Evolutionary conservation across 352 stramenopile species (phyloP).

Genomic region (Phytopythium delawarense): DNA sequence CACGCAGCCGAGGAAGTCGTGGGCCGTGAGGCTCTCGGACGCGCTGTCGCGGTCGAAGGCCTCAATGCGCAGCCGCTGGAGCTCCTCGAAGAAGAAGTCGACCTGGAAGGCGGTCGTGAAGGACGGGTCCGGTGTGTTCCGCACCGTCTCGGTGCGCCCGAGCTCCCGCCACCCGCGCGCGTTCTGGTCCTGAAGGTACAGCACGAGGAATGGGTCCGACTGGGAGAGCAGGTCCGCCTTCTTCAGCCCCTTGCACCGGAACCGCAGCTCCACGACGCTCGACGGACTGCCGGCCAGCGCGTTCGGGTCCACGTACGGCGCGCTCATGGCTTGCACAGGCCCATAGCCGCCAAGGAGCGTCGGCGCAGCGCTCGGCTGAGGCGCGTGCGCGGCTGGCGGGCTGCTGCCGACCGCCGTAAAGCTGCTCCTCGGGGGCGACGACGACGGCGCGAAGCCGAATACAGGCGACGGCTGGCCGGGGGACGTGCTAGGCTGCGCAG

Average conservation of each 20-base stretch:
- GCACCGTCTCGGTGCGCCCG: constrained; percentile 72
- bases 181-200: constrained; percentile 60
- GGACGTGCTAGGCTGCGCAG: background rate
- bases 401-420: constrained; percentile 4
- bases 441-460: background rate
- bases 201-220: constrained; percentile 70
- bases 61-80: constrained; percentile 73
- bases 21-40: constrained; percentile 49
- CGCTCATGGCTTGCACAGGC: constrained; percentile 24
- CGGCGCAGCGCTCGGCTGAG: constrained; percentile 10
- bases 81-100: constrained; percentile 80
- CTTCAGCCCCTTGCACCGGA: constrained; percentile 67
- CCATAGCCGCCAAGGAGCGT: constrained; percentile 42
- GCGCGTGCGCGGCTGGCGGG: background rate
- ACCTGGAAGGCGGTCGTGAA: constrained; percentile 72
- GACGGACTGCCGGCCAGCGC: constrained; percentile 26
- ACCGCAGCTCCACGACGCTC: constrained; percentile 65
- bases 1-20: constrained; percentile 75
- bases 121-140: constrained; percentile 57
- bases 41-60: constrained; percentile 75
- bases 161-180: constrained; percentile 54
- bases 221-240: constrained; percentile 67
- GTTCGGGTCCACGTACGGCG: constrained; percentile 15
- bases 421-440: constrained; percentile 5
- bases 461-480: background rate